phyloP scores from a whole-genome alignment of 2,329 filamentous ascomycete genomes.

The Ustulina deusta region DNA sequence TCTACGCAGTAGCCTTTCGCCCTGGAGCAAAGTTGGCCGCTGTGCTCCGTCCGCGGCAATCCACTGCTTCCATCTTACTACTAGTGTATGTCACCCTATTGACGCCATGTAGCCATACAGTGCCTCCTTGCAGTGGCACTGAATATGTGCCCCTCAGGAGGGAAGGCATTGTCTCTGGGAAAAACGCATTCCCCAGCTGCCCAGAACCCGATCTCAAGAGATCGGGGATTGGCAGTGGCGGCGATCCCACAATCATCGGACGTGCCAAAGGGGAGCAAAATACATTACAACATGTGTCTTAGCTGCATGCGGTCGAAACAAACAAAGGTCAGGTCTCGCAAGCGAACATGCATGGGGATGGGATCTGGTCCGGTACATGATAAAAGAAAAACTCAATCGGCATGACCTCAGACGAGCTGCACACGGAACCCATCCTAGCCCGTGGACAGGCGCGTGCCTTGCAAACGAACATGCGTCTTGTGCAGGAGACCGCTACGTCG shows the following conservation, averaged over 20 bases:
- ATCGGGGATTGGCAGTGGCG: constrained; percentile 12
- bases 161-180: constrained; percentile 7
- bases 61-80: constrained; percentile 2
- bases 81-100: neutral
- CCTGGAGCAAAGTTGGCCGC: constrained; percentile 17
- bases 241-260: constrained; percentile 13
- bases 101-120: constrained; percentile 20
- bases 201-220: constrained; percentile 10
- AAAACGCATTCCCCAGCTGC: constrained; percentile 8
- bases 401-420: constrained; percentile 14
- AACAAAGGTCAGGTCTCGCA: constrained; percentile 33
- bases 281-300: constrained; percentile 15
- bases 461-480: constrained; percentile 20
- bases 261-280: constrained; percentile 25
- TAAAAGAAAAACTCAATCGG: constrained; percentile 19
- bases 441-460: constrained; percentile 23
- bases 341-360: constrained; percentile 28
- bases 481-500: neutral
- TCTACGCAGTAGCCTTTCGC: constrained; percentile 4
- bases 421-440: constrained; percentile 12
- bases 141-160: constrained; percentile 9
- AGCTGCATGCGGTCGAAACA: constrained; percentile 34
- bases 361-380: constrained; percentile 5
- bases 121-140: constrained; percentile 12
- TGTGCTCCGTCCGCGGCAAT: neutral